Evolutionary conservation across 805 yeast species (phyloP).

Genomic region (Torulaspora indica): DNA sequence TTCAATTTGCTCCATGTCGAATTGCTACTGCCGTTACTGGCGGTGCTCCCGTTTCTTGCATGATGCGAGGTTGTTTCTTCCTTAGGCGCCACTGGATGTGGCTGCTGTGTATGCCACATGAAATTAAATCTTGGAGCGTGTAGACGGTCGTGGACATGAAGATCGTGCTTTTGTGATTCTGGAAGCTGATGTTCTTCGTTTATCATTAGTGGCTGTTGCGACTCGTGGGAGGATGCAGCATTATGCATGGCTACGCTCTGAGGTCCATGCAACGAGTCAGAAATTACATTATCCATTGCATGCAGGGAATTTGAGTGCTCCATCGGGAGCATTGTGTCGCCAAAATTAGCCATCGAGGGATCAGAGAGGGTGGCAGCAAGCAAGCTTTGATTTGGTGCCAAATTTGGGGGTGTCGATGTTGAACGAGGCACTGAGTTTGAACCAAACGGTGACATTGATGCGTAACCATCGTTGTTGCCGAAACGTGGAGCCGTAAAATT

Average conservation of each 20-base stretch:
- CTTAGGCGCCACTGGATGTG: conserved; percentile 6
- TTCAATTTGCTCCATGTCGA: conserved; percentile 23
- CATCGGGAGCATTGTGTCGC: conserved; percentile 6
- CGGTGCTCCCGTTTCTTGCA: conserved; percentile 19
- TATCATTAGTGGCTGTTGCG: conserved; percentile 1
- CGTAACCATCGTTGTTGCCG: not conserved
- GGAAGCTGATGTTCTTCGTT: conserved; percentile 1
- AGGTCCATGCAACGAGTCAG: not conserved
- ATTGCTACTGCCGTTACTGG: conserved; percentile 18
- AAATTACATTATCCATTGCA: conserved; percentile 1
- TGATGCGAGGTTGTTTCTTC: conserved; percentile 5
- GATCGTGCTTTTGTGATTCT: not conserved
- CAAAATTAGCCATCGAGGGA: conserved; percentile 12
- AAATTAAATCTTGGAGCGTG: conserved; percentile 28
- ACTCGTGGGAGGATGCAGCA: not conserved
- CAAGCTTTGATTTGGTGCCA: conserved; percentile 19
- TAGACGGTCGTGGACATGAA: conserved; percentile 9
- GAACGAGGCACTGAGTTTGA: conserved; percentile 6
- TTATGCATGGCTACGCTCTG: not conserved
- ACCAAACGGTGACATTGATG: conserved; percentile 6
- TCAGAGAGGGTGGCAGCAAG: conserved; percentile 19
- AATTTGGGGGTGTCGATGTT: conserved; percentile 3
- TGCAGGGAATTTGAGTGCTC: conserved; percentile 10
- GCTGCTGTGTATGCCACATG: conserved; percentile 24
- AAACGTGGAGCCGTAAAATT: not conserved